Evolutionary conservation across 768 basidiomycete genomes (phyloP).

Genomic region (Naematelia encephala): DNA sequence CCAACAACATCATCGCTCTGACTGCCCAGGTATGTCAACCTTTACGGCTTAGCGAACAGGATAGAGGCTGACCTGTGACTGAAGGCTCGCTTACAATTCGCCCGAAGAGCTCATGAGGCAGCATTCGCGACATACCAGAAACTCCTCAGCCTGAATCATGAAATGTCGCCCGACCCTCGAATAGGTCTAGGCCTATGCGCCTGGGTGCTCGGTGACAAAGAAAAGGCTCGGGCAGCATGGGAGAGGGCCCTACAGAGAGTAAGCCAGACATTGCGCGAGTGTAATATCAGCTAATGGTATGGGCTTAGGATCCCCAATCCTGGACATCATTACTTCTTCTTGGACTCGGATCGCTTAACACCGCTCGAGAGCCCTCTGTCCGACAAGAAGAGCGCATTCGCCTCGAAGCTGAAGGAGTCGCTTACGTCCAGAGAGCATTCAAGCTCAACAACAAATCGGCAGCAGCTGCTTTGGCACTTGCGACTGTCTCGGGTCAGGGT

Average conservation of each 20-base stretch:
- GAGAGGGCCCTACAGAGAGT: conserved; percentile 81
- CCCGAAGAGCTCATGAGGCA: conserved; percentile 68
- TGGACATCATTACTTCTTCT: conserved; percentile 78
- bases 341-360: conserved; percentile 80
- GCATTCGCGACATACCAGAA: conserved; percentile 83
- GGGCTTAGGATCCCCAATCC: conserved; percentile 65
- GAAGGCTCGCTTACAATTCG: conserved; percentile 80
- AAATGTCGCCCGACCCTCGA: conserved; percentile 83
- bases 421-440: conserved; percentile 64
- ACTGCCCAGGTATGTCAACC: conserved; percentile 67
- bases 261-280: conserved; percentile 46
- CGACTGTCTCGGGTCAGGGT: conserved; percentile 28
- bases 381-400: conserved; percentile 60
- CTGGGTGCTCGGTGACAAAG: conserved; percentile 81
- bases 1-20: conserved; percentile 81
- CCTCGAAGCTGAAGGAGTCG: conserved; percentile 26
- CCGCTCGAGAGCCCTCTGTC: conserved; percentile 68
- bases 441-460: conserved; percentile 36
- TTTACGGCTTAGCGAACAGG: background rate
- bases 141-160: conserved; percentile 71
- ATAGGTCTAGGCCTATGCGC: conserved; percentile 93
- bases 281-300: background rate
- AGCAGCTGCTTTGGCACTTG: conserved; percentile 39
- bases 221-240: conserved; percentile 84
- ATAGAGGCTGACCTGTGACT: conserved; percentile 5